Conservation (phyloP, 306 rosid genomes). For the Cotoneaster glaucophyllus region DNA sequence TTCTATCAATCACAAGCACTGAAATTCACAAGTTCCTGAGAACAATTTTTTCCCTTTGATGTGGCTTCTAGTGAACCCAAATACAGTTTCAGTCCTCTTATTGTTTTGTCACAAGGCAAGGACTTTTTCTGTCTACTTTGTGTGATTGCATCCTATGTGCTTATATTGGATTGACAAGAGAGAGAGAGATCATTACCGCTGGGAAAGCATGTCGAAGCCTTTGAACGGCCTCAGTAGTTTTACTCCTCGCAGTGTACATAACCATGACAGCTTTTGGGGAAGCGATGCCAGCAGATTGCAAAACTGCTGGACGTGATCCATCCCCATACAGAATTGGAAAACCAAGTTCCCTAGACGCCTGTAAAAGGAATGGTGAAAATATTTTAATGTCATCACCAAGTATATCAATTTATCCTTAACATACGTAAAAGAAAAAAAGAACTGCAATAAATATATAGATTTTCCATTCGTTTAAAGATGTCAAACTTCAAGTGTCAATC, state of each 20-base stretch:
- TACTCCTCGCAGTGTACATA: constrained; percentile 66
- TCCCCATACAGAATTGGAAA: constrained; percentile 89
- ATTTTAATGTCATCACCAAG: background rate
- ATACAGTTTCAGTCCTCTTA: background rate
- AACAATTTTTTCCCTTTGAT: background rate
- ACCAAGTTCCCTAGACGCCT: constrained; percentile 76
- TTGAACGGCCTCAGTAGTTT: constrained; percentile 69
- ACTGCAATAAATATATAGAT: background rate
- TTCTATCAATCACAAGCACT: background rate
- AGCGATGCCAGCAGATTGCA: constrained; percentile 84
- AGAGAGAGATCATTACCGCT: constrained; percentile 47
- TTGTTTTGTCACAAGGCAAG: background rate
- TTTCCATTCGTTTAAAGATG: background rate
- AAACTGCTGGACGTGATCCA: constrained; percentile 84
- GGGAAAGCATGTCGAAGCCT: constrained; percentile 78
- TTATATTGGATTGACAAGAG: background rate
- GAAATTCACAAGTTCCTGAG: background rate
- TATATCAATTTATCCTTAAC: background rate
- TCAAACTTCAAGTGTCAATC: background rate
- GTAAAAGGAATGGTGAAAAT: constrained; percentile 16
- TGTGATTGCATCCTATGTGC: background rate
- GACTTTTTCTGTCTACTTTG: background rate
- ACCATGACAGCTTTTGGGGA: constrained; percentile 96
- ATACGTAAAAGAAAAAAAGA: background rate
- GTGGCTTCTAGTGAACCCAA: background rate